Conservation (phyloP, 1,284 basidiomycete species). For the Malassezia dermatis region DNA sequence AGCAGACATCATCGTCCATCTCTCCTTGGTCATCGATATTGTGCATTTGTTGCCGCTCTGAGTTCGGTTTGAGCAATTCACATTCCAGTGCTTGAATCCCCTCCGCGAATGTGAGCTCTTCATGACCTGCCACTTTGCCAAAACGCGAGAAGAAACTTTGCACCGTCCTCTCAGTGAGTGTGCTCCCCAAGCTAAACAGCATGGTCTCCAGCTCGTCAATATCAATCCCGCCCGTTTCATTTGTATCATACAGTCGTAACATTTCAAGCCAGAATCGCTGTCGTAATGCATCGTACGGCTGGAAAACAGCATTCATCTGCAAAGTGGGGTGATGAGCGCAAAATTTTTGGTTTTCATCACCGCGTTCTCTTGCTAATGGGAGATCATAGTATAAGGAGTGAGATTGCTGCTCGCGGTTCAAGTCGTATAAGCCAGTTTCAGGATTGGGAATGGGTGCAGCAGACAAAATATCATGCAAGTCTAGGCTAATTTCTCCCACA, state of each 20-base stretch:
- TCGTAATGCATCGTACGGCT: conserved; percentile 64
- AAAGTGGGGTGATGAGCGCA: conserved; percentile 18
- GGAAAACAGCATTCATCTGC: conserved; percentile 69
- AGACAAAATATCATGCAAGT: conserved; percentile 27
- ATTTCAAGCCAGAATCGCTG: conserved; percentile 76
- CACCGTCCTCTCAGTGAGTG: conserved; percentile 72
- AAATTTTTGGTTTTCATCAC: conserved; percentile 32
- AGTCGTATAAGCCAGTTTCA: conserved; percentile 28
- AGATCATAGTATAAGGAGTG: conserved; percentile 27
- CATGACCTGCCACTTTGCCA: conserved; percentile 59
- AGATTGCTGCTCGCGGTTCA: conserved; percentile 13
- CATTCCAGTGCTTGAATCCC: conserved; percentile 27
- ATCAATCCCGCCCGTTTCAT: conserved; percentile 68
- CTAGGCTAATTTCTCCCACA: conserved; percentile 29
- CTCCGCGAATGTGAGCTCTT: conserved; percentile 69
- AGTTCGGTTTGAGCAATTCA: conserved; percentile 30
- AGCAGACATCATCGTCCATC: not conserved
- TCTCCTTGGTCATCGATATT: not conserved
- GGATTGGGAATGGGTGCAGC: conserved; percentile 30
- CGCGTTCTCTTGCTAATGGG: conserved; percentile 22
- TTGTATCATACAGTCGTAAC: conserved; percentile 78
- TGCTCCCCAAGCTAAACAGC: conserved; percentile 92
- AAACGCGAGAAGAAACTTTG: conserved; percentile 51
- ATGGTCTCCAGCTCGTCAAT: conserved; percentile 84
- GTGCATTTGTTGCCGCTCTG: conserved; percentile 21